Conservation (phyloP, 768 basidiomycete species). For the Macrolepiota albuminosa region DNA sequence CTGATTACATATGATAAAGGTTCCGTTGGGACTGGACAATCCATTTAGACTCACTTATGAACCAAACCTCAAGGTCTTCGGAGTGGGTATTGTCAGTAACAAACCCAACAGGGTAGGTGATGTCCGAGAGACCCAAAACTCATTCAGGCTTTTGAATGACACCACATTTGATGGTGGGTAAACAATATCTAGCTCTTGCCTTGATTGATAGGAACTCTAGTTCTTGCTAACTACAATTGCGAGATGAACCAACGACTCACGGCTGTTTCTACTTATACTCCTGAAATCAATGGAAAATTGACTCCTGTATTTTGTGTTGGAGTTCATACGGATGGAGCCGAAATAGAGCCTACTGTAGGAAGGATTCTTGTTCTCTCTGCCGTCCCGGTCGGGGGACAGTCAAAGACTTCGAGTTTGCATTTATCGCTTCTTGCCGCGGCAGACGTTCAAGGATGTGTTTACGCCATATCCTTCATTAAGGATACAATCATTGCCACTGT, state of each 20-base stretch:
- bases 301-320: constrained; percentile 48
- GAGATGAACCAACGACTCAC: constrained; percentile 60
- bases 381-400: constrained; percentile 19
- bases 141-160: constrained; percentile 66
- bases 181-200: not conserved
- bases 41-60: constrained; percentile 67
- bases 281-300: constrained; percentile 22
- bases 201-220: constrained; percentile 22
- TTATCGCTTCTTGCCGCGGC: constrained; percentile 37
- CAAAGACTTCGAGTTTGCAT: constrained; percentile 23
- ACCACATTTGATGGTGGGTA: constrained; percentile 51
- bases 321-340: constrained; percentile 37
- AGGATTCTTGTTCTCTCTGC: constrained; percentile 55
- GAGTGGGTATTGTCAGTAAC: constrained; percentile 55
- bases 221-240: constrained; percentile 43
- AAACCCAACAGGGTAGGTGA: constrained; percentile 53
- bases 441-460: constrained; percentile 63
- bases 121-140: constrained; percentile 39
- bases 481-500: constrained; percentile 62
- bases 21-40: constrained; percentile 66
- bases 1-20: constrained; percentile 31
- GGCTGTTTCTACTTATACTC: constrained; percentile 37
- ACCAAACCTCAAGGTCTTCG: constrained; percentile 50
- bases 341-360: constrained; percentile 51
- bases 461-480: constrained; percentile 47